phyloP scores from a whole-genome alignment of 768 basidiomycete genomes.

The Dioszegia hungarica region DNA sequence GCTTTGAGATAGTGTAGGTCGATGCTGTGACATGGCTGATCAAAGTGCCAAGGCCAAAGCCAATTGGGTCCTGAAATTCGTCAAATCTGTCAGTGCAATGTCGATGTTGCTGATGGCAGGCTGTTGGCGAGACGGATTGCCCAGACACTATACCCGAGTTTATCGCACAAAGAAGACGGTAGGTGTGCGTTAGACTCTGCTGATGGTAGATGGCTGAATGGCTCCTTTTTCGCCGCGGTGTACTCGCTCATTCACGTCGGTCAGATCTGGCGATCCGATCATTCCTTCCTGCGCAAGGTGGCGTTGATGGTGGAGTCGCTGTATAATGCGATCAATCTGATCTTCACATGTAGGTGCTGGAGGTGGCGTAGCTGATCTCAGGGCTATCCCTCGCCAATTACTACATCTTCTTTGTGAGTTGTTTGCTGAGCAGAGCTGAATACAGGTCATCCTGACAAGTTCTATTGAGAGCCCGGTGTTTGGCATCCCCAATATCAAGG shows the following conservation, averaged over 20 bases:
- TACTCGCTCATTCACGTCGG: slow-evolving; percentile 86
- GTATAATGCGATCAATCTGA: slow-evolving; percentile 79
- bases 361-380: background rate
- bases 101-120: slow-evolving; percentile 38
- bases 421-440: background rate
- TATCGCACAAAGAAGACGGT: slow-evolving; percentile 82
- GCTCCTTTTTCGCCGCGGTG: slow-evolving; percentile 83
- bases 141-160: slow-evolving; percentile 87
- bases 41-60: slow-evolving; percentile 42
- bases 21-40: background rate
- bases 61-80: slow-evolving; percentile 46
- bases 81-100: slow-evolving; percentile 48
- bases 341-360: slow-evolving; percentile 77
- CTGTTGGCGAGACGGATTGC: slow-evolving; percentile 93
- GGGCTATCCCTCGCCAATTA: slow-evolving; percentile 66
- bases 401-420: slow-evolving; percentile 82
- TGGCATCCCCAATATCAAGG: slow-evolving; percentile 60
- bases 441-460: slow-evolving; percentile 76
- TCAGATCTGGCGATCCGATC: slow-evolving; percentile 73
- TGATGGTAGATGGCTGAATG: slow-evolving; percentile 53
- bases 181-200: slow-evolving; percentile 55
- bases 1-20: slow-evolving; percentile 48
- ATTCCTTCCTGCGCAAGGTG: slow-evolving; percentile 69
- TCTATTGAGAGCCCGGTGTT: slow-evolving; percentile 75
- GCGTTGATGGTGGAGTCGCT: slow-evolving; percentile 72